Percentiles rank a stretch among this genome's conserved stretches.
Conservation (phyloP, 2,329 filamentous ascomycete genomes). For the Alternaria burnsii region DNA sequence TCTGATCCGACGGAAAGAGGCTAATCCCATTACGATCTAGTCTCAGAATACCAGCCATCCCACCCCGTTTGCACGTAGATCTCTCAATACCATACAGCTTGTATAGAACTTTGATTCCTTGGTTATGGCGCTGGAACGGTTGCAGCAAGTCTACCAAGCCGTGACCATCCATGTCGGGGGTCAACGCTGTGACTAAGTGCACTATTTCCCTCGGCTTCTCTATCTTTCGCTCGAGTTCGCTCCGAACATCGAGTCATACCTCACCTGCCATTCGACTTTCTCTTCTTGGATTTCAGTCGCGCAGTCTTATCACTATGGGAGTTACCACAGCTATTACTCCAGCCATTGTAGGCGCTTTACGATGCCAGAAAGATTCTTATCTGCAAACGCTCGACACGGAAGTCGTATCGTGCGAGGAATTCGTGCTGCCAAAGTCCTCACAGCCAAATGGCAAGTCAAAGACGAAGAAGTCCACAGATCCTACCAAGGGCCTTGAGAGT, state of each 20-base stretch:
- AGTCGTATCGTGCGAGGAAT: constrained; percentile 45
- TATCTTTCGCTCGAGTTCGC: constrained; percentile 10
- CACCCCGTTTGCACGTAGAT: neutral
- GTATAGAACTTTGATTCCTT: neutral
- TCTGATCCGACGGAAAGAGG: neutral
- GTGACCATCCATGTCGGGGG: constrained; percentile 12
- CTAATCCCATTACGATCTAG: neutral
- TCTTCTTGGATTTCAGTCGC: neutral
- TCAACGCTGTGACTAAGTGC: constrained; percentile 23
- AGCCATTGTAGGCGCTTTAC: constrained; percentile 41
- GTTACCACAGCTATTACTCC: constrained; percentile 21
- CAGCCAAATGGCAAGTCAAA: constrained; percentile 35
- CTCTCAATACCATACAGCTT: neutral
- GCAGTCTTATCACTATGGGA: constrained; percentile 26
- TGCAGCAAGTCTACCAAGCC: neutral
- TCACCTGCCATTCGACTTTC: neutral
- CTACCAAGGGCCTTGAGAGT: constrained; percentile 26
- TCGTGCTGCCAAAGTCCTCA: constrained; percentile 27
- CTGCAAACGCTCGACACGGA: constrained; percentile 40
- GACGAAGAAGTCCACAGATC: constrained; percentile 38
- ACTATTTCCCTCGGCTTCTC: constrained; percentile 23
- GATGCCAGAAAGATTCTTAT: constrained; percentile 46
- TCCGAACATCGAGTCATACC: constrained; percentile 16
- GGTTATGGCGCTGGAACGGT: neutral
- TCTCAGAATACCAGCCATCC: neutral